Percentiles rank a stretch among this genome's conserved stretches.
These are phyloP conservation scores for Salvia rosmarinus DNA, from an alignment of 257 asterid genomes.

Conservation along the genomic window DNA sequence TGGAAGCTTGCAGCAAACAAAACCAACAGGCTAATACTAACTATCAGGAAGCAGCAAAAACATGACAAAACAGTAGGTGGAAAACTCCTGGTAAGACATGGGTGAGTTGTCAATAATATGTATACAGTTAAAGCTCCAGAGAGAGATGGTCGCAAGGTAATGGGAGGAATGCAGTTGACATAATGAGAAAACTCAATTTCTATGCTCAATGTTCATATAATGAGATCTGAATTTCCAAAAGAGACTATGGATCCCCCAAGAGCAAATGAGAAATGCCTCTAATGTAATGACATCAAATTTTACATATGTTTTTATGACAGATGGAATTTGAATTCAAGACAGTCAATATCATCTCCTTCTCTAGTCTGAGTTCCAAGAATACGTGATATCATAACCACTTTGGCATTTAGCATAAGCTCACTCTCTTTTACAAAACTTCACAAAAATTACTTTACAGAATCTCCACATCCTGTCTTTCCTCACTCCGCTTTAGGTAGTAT, in stretches of 20 bases:
- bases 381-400: constrained; percentile 4
- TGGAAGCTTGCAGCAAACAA: neutral
- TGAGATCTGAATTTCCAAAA: neutral
- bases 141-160: neutral
- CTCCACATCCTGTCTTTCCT: neutral
- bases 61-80: too few species aligned
- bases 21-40: neutral
- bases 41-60: neutral
- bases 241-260: neutral
- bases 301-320: neutral
- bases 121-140: neutral
- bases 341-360: neutral
- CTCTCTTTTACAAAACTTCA: neutral
- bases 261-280: neutral
- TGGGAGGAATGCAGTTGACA: neutral
- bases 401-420: constrained; percentile 14
- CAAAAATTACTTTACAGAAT: neutral
- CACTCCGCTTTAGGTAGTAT: neutral
- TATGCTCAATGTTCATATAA: neutral
- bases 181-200: neutral
- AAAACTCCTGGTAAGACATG: neutral
- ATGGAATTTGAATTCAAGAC: neutral
- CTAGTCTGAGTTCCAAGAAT: neutral
- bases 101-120: neutral
- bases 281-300: neutral